Evolutionary conservation across 2,329 filamentous ascomycete species (phyloP).

Genomic region (Apiospora arundinis): DNA sequence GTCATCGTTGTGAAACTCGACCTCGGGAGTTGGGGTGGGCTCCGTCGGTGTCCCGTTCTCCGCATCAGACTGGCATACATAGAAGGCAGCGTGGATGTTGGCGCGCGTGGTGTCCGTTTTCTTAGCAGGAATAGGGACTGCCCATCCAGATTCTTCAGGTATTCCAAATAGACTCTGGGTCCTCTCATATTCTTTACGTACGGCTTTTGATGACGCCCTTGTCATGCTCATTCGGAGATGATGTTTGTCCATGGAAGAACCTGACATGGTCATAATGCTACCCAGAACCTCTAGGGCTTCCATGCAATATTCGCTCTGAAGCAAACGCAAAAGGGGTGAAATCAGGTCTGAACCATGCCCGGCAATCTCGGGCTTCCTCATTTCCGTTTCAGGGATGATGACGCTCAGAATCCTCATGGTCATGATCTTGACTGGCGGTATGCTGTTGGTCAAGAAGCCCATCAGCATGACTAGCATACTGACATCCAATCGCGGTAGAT

Average conservation of each 20-base stretch:
- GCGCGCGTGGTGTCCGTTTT: conserved; percentile 85
- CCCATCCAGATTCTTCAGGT: conserved; percentile 94
- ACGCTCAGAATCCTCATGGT: conserved; percentile 89
- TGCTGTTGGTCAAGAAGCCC: conserved; percentile 86
- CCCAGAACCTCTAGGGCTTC: conserved; percentile 91
- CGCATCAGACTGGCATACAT: conserved; percentile 80
- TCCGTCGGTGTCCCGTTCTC: conserved; percentile 63
- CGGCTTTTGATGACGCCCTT: conserved; percentile 80
- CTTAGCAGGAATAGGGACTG: conserved; percentile 88
- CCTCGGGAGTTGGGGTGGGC: conserved; percentile 76
- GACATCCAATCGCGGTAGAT: conserved; percentile 83
- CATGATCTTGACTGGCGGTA: conserved; percentile 89
- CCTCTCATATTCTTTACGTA: conserved; percentile 92
- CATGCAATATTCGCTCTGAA: conserved; percentile 94
- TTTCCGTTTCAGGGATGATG: conserved; percentile 88
- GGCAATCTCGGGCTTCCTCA: conserved; percentile 88
- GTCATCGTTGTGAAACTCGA: conserved; percentile 93
- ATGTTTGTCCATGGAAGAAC: conserved; percentile 90
- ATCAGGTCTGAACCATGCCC: conserved; percentile 94
- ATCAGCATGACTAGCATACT: conserved; percentile 88
- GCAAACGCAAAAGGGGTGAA: conserved; percentile 83
- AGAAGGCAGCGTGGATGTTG: conserved; percentile 96
- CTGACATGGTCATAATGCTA: conserved; percentile 93
- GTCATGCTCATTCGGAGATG: conserved; percentile 99
- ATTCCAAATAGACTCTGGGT: conserved; percentile 97